Evolutionary conservation across 805 yeast genomes (phyloP).

Genomic region (Candida xiaguanensis): DNA sequence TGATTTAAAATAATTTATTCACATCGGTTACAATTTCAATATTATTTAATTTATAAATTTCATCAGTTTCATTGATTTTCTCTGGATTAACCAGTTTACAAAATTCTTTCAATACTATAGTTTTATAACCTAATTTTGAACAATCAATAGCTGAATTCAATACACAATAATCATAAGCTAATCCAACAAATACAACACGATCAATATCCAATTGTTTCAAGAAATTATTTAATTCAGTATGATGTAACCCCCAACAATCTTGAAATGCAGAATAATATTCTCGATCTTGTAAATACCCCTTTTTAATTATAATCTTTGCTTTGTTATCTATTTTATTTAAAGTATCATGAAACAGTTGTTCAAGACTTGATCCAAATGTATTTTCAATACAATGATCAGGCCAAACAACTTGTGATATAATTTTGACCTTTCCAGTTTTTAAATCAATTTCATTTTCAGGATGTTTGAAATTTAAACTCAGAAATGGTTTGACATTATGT

Average conservation of each 20-base stretch:
- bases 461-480: constrained; percentile 44
- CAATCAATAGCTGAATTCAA: constrained; percentile 72
- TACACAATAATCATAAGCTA: constrained; percentile 89
- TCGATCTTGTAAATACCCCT: constrained; percentile 68
- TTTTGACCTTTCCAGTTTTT: constrained; percentile 19
- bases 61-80: constrained; percentile 30
- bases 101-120: constrained; percentile 57
- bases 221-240: constrained; percentile 58
- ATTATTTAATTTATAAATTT: constrained; percentile 26
- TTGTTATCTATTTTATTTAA: constrained; percentile 33
- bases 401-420: constrained; percentile 59
- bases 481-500: constrained; percentile 52
- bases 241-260: constrained; percentile 71
- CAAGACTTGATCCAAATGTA: constrained; percentile 63
- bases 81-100: constrained; percentile 55
- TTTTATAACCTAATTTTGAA: constrained; percentile 54
- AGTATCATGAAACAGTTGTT: constrained; percentile 41
- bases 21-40: constrained; percentile 23
- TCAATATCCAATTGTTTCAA: constrained; percentile 47
- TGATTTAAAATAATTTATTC: constrained; percentile 11
- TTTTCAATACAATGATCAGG: constrained; percentile 87
- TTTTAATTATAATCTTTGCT: constrained; percentile 47
- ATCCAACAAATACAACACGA: constrained; percentile 70
- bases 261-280: constrained; percentile 87
- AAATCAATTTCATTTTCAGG: constrained; percentile 39